A percentile compares a stretch with the other conserved stretches of the same genome.
Evolutionary conservation across 306 rosid species (phyloP).

Genomic region (Begonia masoniana): DNA sequence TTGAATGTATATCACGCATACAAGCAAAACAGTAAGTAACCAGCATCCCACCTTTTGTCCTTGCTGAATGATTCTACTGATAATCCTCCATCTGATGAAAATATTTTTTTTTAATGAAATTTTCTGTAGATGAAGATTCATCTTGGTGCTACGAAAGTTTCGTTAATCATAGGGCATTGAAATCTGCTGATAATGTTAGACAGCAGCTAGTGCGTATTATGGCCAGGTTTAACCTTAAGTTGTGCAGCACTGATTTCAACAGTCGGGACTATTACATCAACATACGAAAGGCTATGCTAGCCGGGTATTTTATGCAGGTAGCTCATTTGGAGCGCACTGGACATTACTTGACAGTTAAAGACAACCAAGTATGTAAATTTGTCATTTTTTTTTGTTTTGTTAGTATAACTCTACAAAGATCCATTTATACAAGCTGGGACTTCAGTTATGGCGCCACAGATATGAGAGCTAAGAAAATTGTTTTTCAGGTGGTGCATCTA

Average conservation of each 20-base stretch:
- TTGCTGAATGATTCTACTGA: no score
- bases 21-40: slow-evolving; percentile 78
- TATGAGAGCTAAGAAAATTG: no score
- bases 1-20: slow-evolving; percentile 92
- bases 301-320: slow-evolving; percentile 98
- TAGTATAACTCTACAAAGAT: no score
- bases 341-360: slow-evolving; percentile 88
- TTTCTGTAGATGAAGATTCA: slow-evolving; percentile 61
- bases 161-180: slow-evolving; percentile 63
- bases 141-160: slow-evolving; percentile 94
- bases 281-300: slow-evolving; percentile 91
- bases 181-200: slow-evolving; percentile 86
- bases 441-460: no score
- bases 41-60: no score
- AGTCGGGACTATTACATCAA: slow-evolving; percentile 84
- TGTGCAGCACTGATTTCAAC: slow-evolving; percentile 87
- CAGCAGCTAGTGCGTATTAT: slow-evolving; percentile 86
- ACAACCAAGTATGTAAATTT: slow-evolving; percentile 54
- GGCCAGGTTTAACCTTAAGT: slow-evolving; percentile 72
- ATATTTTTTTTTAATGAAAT: slow-evolving; percentile 9
- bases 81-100: not conserved
- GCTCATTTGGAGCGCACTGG: slow-evolving; percentile 92
- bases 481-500: slow-evolving; percentile 68
- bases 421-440: no score
- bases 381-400: not conserved